A percentile compares a stretch with the other conserved stretches of the same genome.
phyloP scores from a whole-genome alignment of 2,329 filamentous ascomycete species.

The Acrocalymma vagum region DNA sequence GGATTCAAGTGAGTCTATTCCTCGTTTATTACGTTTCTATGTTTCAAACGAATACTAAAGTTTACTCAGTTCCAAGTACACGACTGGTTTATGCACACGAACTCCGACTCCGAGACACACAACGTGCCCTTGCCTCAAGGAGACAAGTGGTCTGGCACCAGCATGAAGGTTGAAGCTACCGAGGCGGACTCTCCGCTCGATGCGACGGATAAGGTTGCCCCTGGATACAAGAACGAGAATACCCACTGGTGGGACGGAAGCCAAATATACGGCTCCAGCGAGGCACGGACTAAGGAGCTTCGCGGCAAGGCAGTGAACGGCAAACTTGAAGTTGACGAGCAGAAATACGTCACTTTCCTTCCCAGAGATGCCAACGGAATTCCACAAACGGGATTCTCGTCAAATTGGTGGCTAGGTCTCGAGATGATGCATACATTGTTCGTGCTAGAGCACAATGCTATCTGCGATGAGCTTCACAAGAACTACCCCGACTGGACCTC shows the following conservation, averaged over 20 bases:
- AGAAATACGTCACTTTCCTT: constrained; percentile 47
- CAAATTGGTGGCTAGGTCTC: constrained; percentile 59
- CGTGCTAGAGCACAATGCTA: constrained; percentile 57
- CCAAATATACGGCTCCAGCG: constrained; percentile 56
- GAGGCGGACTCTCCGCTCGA: constrained; percentile 46
- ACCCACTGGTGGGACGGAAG: constrained; percentile 59
- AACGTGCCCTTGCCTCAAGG: constrained; percentile 45
- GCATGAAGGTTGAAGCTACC: constrained; percentile 50
- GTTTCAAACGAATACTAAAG: too few species aligned
- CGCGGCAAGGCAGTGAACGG: constrained; percentile 47
- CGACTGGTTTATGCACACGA: constrained; percentile 23
- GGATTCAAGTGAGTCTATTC: constrained; percentile 55
- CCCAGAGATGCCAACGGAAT: constrained; percentile 50
- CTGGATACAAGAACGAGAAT: constrained; percentile 54
- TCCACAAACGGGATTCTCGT: constrained; percentile 52
- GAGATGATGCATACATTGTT: constrained; percentile 58
- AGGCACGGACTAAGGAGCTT: constrained; percentile 47
- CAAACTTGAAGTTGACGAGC: constrained; percentile 48
- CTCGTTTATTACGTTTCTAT: constrained; percentile 28
- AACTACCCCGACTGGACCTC: constrained; percentile 48
- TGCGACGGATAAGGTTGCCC: constrained; percentile 46
- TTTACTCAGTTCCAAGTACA: constrained; percentile 12
- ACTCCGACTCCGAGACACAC: constrained; percentile 37
- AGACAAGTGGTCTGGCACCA: constrained; percentile 43
- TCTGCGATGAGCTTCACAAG: constrained; percentile 50